Percentiles rank a stretch among this genome's conserved stretches.
Conservation (phyloP, 768 basidiomycete genomes). For the Mycena haematopus region DNA sequence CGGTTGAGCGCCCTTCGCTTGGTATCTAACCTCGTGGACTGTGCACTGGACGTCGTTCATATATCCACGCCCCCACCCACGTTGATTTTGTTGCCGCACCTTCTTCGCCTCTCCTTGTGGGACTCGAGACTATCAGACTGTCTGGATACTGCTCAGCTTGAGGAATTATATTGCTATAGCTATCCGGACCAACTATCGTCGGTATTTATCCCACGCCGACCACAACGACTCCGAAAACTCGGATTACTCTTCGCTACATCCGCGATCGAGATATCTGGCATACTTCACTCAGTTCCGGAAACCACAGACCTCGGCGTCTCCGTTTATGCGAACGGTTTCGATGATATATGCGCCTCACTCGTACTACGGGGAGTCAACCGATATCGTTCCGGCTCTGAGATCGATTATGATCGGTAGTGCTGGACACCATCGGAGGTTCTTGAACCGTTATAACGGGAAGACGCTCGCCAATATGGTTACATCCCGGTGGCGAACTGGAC, state of each 20-base stretch:
- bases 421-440: too few relatives aligned
- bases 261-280: neutral
- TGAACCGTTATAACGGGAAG: neutral
- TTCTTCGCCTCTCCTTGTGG: too few relatives aligned
- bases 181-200: too few relatives aligned
- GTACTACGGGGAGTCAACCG: neutral
- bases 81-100: too few relatives aligned
- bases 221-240: too few relatives aligned
- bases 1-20: neutral
- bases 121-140: too few relatives aligned
- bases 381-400: neutral
- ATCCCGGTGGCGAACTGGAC: conserved; percentile 11
- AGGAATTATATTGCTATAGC: too few relatives aligned
- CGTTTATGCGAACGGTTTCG: neutral
- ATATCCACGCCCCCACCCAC: too few relatives aligned
- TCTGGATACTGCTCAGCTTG: too few relatives aligned
- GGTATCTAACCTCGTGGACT: conserved; percentile 6
- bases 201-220: too few relatives aligned
- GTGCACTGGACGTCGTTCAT: too few relatives aligned
- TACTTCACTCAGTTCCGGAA: neutral
- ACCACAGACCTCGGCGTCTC: neutral
- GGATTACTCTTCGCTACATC: neutral
- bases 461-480: neutral
- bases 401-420: neutral
- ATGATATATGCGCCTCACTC: neutral